These are phyloP conservation scores for Trametes meyenii DNA, from an alignment of 768 basidiomycete genomes.

Conservation along the genomic window DNA sequence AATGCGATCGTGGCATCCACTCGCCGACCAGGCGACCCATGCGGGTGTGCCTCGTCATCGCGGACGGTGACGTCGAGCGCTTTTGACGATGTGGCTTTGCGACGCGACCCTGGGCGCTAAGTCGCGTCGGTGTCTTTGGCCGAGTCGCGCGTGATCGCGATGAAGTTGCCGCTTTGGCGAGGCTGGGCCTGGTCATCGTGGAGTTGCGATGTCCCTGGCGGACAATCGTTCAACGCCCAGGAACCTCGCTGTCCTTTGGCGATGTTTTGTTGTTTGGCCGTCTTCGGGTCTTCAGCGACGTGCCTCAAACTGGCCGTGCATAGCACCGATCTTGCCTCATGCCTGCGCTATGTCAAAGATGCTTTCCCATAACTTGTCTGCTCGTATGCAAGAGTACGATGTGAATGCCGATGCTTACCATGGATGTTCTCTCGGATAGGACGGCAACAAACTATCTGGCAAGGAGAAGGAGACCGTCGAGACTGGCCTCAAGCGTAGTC, in stretches of 20 bases:
- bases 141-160: constrained; percentile 24
- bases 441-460: constrained; percentile 50
- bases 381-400: neutral
- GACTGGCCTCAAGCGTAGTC: constrained; percentile 56
- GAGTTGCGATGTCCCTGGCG: constrained; percentile 1
- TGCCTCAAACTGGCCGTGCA: neutral
- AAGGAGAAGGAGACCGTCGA: constrained; percentile 68
- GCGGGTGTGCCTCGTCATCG: neutral
- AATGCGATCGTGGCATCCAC: neutral
- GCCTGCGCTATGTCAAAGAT: too few relatives aligned
- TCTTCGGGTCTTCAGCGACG: neutral
- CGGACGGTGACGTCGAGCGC: constrained; percentile 2
- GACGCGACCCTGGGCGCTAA: constrained; percentile 16
- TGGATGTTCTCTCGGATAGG: constrained; percentile 36
- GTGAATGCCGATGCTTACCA: constrained; percentile 24
- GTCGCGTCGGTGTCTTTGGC: constrained; percentile 6
- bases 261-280: neutral
- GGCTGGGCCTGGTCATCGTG: neutral
- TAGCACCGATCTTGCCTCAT: neutral
- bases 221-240: constrained; percentile 4
- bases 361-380: neutral
- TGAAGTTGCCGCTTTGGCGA: constrained; percentile 14
- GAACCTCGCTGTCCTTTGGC: neutral
- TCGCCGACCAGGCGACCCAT: too few relatives aligned
- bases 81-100: neutral